Base-by-base conservation (phyloP, 164 flowering plant genomes). In the Umbellularia californica region DNA sequence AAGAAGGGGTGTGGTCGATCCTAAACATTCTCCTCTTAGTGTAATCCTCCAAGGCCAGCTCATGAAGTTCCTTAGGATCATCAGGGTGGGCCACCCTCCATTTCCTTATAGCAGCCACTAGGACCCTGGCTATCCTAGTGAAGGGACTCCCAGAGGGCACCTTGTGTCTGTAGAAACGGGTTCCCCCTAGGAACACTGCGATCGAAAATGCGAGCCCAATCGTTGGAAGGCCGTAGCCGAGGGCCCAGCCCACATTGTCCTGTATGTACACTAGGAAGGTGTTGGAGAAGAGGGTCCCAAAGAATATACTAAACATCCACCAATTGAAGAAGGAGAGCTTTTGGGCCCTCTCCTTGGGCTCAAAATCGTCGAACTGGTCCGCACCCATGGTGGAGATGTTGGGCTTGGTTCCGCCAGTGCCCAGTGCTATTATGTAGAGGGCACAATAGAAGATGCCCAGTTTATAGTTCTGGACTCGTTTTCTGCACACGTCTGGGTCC, bases 371-470 rank as follows among this genome's bases (percentile, higher is more conserved):
- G 23, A 77, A 77, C 70, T 77, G 79, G 69, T 77, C 79, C 0
- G 79, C 88, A 88, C 87, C 90, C 85, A 66, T 87, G 85, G 74
- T 83, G 84, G 22, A 87, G 68, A 90, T 87, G 84, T 88, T 89
- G 60, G 92, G 92, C 82, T 88, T 90, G 65, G 90, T 88, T 47
- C 94, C 92, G 2, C 92, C 94, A 2, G 84, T 84, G 25, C 92
- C 92, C 0, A 80, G 25, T 5, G 92, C 90, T 7, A 86, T 77
- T 63, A 83, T 77, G 79, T 88, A 90, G 1, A 90, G 75, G 1
- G 88, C 92, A 30, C 63, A 52, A 47, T 77, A 87, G 82, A 90
- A 88, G 7, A 90, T 33, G n/a, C 86, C 89, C n/a, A 74, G 28
- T 77, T 86, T 92, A 17, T 87, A 73, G 15, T 78, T 3, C 2